Base-by-base conservation (phyloP, 1,139 yeast genomes). In the Kurtzmaniella quercitrusa region DNA sequence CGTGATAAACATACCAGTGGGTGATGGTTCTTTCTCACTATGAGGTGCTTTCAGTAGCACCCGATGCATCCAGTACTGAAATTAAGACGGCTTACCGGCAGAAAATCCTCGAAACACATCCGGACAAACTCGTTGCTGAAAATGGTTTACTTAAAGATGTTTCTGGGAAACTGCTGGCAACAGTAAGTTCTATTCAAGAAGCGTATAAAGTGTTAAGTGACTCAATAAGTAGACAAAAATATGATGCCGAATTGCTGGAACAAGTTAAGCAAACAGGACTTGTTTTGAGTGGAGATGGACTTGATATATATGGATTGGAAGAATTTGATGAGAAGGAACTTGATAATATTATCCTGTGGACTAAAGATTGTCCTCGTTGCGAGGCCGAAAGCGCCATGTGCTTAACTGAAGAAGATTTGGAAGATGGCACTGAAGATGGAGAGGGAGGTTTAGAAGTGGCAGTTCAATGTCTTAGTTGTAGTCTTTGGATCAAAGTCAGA, bases 381-480 rank as follows among this genome's bases (percentile, higher is more conserved):
- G 75, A 78, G 2, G 68, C 74, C 1, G 54, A 56, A 0, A 63
- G 68, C 2, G 81, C 91, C 0, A 82, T 88, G 45, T 57, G 55
- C 17, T 60, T 89, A 2, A 67, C 71, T 0, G 96, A 88, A 49
- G 57, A 63, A 1, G 86, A 84, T 45, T 65, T 89, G 40, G 59
- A 67, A 2, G 66, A 66, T 45, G 83, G 82, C 2, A 69, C 76
- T 0, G 52, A 54, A 1, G 80, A 74, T 44, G 78, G 77, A 2
- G 62, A 63, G 12, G 84, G 82, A 14, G 84, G 84, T 7, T 82
- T 67, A 47, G 86, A 84, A 48, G 74, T 89, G 2, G 71, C 85
- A 7, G 80, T 87, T 0, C 96, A 89, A 54, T 89, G 97, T 57
- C 60, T 66, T 11, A 82, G 87, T 33, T 89, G 97, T 57, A 85